Evolutionary conservation across 331 rosid species (phyloP).

Genomic region (Pyrus hybrid): DNA sequence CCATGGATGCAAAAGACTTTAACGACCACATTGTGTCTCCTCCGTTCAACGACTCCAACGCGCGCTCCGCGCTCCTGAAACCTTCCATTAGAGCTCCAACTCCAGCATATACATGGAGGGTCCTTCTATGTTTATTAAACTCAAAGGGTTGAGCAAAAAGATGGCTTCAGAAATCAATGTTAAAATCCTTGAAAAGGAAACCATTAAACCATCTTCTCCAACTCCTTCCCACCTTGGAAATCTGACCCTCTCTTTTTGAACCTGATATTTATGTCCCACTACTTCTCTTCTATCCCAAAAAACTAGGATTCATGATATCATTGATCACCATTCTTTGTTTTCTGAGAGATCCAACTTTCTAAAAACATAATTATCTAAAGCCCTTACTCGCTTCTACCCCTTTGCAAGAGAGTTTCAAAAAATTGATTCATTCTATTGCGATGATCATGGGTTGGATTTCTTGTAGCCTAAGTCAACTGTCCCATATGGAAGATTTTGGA

Average conservation of each 20-base stretch:
- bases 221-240: neutral
- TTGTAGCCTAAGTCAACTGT: neutral
- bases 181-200: neutral
- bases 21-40: neutral
- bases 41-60: neutral
- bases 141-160: neutral
- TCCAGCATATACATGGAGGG: neutral
- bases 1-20: neutral
- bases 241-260: neutral
- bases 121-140: neutral
- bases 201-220: neutral
- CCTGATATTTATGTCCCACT: constrained; percentile 2
- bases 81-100: neutral
- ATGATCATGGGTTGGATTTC: neutral
- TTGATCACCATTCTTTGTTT: no score
- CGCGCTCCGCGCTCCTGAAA: no score
- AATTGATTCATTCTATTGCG: neutral
- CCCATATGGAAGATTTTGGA: neutral
- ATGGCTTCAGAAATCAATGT: neutral
- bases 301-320: neutral
- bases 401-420: constrained; percentile 6
- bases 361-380: constrained; percentile 10
- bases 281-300: neutral
- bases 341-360: neutral
- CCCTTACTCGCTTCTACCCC: constrained; percentile 13